These are phyloP conservation scores for Graphiopsis chlorocephala DNA, from an alignment of 2,329 filamentous ascomycete genomes.

Conservation along the genomic window DNA sequence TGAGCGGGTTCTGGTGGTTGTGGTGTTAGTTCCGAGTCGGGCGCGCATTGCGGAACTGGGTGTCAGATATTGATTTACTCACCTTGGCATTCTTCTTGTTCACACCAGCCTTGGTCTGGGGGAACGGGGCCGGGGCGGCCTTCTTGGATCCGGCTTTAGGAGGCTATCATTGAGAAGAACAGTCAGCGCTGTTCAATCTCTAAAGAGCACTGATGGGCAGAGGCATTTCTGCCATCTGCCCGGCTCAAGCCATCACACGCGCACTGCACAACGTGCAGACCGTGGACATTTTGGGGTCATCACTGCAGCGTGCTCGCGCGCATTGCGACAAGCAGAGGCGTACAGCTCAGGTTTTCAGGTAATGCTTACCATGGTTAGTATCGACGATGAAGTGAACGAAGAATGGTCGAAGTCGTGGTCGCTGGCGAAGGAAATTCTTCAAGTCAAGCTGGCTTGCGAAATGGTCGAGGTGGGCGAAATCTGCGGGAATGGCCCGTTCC, in stretches of 20 bases:
- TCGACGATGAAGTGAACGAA: slow-evolving; percentile 14
- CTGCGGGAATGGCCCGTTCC: background rate
- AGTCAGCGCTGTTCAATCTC: slow-evolving; percentile 94
- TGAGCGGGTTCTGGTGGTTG: slow-evolving; percentile 80
- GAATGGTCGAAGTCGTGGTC: slow-evolving; percentile 17
- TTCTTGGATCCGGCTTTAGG: slow-evolving; percentile 86
- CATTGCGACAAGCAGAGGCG: slow-evolving; percentile 21
- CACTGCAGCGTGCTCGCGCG: slow-evolving; percentile 16
- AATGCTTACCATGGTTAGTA: slow-evolving; percentile 25
- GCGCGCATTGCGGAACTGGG: background rate
- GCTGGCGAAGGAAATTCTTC: slow-evolving; percentile 13
- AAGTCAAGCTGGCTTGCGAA: slow-evolving; percentile 5
- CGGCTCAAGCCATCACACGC: slow-evolving; percentile 52
- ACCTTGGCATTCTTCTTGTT: slow-evolving; percentile 97
- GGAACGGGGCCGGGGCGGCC: slow-evolving; percentile 94
- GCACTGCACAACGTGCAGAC: slow-evolving; percentile 20
- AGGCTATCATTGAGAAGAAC: slow-evolving; percentile 99
- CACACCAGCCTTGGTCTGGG: slow-evolving; percentile 80
- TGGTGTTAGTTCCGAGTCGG: slow-evolving; percentile 17
- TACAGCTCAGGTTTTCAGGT: slow-evolving; percentile 19
- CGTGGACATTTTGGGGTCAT: slow-evolving; percentile 21
- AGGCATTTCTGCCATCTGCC: slow-evolving; percentile 53
- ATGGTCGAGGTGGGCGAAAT: background rate
- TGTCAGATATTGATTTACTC: slow-evolving; percentile 41
- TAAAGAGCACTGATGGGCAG: slow-evolving; percentile 66